A percentile compares a stretch with the other conserved stretches of the same genome.
These are phyloP conservation scores for Verticillium klebahnii DNA, from an alignment of 2,329 filamentous ascomycete genomes.

Conservation along the genomic window DNA sequence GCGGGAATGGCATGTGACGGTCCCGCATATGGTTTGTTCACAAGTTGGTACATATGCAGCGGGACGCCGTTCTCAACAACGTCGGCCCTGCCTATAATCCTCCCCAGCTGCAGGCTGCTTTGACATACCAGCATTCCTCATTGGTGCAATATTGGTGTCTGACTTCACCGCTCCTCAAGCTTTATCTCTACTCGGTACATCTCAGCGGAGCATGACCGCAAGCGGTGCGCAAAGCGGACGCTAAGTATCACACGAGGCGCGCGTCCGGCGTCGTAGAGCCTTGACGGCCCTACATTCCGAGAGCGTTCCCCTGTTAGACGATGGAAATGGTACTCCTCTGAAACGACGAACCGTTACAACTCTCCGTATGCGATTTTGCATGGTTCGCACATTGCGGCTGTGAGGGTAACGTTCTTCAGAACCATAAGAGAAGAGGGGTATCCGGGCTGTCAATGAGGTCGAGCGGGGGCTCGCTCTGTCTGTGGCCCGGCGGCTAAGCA, in stretches of 20 bases:
- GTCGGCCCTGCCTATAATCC: neutral
- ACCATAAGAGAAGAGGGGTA: no score
- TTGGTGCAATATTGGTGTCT: constrained; percentile 2
- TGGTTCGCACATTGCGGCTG: no score
- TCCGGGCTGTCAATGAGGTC: no score
- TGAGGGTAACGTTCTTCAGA: no score
- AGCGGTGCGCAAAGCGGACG: neutral
- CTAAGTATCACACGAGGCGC: neutral
- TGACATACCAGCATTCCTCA: neutral
- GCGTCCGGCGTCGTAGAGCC: neutral
- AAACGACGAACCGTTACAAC: neutral
- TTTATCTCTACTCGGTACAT: neutral
- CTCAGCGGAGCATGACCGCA: neutral
- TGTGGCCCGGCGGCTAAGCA: neutral
- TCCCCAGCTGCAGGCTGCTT: neutral
- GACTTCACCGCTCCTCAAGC: neutral
- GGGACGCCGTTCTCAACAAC: neutral
- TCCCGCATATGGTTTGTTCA: neutral
- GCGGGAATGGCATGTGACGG: neutral
- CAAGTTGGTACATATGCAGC: neutral
- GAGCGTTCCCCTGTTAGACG: neutral
- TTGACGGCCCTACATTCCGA: neutral
- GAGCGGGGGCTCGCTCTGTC: no score
- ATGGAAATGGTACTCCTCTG: neutral
- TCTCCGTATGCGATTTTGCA: no score